phyloP scores from a whole-genome alignment of 768 basidiomycete species.

The Rhodotorula sphaerocarpa region DNA sequence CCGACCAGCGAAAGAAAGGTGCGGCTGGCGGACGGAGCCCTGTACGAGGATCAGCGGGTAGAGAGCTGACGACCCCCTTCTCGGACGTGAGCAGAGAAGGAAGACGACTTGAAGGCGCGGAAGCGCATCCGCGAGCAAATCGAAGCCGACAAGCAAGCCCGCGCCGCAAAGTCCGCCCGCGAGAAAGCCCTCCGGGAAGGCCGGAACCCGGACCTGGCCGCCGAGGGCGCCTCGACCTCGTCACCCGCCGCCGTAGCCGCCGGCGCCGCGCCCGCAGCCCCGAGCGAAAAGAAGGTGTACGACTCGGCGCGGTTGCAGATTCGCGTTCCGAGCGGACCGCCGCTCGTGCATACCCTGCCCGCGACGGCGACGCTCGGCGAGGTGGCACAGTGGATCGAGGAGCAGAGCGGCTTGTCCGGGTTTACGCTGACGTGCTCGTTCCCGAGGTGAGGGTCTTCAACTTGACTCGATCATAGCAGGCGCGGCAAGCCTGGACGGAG shows the following conservation, averaged over 20 bases:
- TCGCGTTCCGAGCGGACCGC: constrained; percentile 66
- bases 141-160: constrained; percentile 80
- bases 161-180: constrained; percentile 75
- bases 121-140: constrained; percentile 88
- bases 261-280: constrained; percentile 38
- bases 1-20: constrained; percentile 70
- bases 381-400: constrained; percentile 23
- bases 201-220: constrained; percentile 38
- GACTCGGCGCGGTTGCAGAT: constrained; percentile 88
- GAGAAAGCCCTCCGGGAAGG: constrained; percentile 91
- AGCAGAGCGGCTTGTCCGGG: constrained; percentile 13
- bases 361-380: constrained; percentile 38
- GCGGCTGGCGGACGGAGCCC: constrained; percentile 7
- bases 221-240: constrained; percentile 39
- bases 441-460: constrained; percentile 27
- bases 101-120: constrained; percentile 74
- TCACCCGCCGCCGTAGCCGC: constrained; percentile 37
- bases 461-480: neutral
- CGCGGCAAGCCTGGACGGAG: no score
- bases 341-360: constrained; percentile 53
- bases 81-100: constrained; percentile 57
- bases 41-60: fast-evolving
- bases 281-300: constrained; percentile 56
- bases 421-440: constrained; percentile 13
- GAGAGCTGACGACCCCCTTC: neutral